phyloP scores from a whole-genome alignment of 331 rosid species.

The Pyrus hybrid region DNA sequence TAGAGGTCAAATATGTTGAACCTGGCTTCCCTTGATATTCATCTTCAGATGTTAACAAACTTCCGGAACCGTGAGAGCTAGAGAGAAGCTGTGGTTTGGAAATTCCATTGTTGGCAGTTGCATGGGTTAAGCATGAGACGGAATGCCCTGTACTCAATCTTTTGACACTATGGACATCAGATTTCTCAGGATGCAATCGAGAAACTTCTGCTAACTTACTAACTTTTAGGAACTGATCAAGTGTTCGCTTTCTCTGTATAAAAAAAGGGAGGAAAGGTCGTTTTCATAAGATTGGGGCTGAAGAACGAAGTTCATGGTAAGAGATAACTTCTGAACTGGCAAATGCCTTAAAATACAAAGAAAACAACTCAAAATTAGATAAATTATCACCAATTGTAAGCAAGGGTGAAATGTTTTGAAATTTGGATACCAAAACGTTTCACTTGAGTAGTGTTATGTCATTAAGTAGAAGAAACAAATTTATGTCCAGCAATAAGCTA shows the following conservation, averaged over 20 bases:
- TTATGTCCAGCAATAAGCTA: background rate
- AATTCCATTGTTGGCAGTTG: background rate
- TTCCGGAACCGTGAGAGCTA: slow-evolving; percentile 2
- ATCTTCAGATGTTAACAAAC: slow-evolving; percentile 2
- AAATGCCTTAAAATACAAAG: background rate
- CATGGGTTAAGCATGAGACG: background rate
- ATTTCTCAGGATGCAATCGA: background rate
- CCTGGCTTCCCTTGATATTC: background rate
- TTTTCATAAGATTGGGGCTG: background rate
- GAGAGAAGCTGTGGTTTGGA: background rate
- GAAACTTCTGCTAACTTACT: slow-evolving; percentile 2
- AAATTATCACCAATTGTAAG: background rate
- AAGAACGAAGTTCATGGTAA: background rate
- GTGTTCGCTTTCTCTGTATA: slow-evolving; percentile 23
- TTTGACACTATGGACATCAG: background rate
- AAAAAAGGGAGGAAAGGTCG: background rate
- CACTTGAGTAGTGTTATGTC: background rate
- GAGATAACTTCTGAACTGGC: background rate
- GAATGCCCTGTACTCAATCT: background rate
- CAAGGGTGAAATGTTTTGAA: background rate
- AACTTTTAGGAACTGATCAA: slow-evolving; percentile 1
- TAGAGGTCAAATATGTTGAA: background rate
- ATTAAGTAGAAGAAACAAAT: background rate
- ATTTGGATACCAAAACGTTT: background rate
- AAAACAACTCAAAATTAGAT: background rate